Base-by-base conservation (phyloP, 108 stramenopile species). In the Parmales sp. region DNA sequence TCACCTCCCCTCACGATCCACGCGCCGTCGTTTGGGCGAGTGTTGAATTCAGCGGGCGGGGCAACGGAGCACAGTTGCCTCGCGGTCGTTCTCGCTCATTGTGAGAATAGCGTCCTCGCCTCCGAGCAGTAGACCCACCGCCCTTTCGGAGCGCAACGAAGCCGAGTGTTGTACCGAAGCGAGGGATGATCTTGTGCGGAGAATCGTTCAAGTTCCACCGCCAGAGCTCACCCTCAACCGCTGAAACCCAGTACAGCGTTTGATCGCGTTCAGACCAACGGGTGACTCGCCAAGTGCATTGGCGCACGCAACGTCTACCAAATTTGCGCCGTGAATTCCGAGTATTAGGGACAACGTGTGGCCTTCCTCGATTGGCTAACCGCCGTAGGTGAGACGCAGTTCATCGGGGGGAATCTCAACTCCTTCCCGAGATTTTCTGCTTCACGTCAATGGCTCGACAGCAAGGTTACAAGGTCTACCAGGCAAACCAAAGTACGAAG, bases 171-270 rank as follows among this genome's bases (percentile, higher is more conserved):
- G 80, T 83, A 29, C 79, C 76, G 45, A 82, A 71, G 11, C 81
- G 64, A 20, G 80, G 48, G 5, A 50, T 9, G 6, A 7, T 41
- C 1, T 81, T 74, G 65, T 83, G 82, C 9, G 85, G 80, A 23
- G 81, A 66, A 45, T 78, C 78, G 22, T 68, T 49, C 5, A 75
- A 50, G 51, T 82, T 80, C 83, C 83, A 87, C 9, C 74, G 44
- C 86, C 86, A 87, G 19, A 87, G 72, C 65, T 83, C 81, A 39
- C 80, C 86, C 69, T 87, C 81, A n/a, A 82, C 80, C 2, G 86
- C 86, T 34, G 76, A 77, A 7, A 87, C 67, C 86, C 86, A 87
- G 67, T 87, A 84, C 4, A 87, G 69, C 38, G 71, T 65, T 65
- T 84, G 72, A 38, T 82, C 81, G 45, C 63, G 66, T 1, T 38